Base-by-base conservation (phyloP, 371 early-diverging fungal genomes). In the Rhizopus microsporus region DNA sequence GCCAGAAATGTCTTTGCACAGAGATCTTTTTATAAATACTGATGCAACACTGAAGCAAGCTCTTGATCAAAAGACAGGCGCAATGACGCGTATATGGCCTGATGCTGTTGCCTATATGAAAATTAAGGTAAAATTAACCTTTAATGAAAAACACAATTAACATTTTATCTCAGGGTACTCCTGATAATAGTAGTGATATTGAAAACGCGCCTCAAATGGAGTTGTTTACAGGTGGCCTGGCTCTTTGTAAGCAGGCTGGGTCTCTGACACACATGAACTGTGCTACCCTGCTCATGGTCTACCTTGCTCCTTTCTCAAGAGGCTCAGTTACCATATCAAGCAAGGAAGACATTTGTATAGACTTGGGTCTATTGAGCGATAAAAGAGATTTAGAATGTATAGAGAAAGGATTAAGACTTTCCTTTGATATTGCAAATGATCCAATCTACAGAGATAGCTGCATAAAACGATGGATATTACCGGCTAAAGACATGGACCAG, bases 21-120 rank as follows among this genome's bases (percentile, higher is more conserved):
- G 39, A 7, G 33, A 37, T 3, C 37, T 59, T 2, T 59, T 67
- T 31, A n/a, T 40, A 38, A 32, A 42, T n/a, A 40, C 44, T 12
- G 23, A 57, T 1, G 62, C 45, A 8, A 51, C 62, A 0, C 4
- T 66, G 0, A 50, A 67, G 12, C 44, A 39, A 5, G 48, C 54
- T n/a, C 23, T 51, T 2, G 7, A 51, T 2, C 29, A 60, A 52
- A 51, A 56, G 13, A 45, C 47, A 8, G 69, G 77, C 3, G 48
- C 69, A 12, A 53, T 71, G 5, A 54, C 62, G 12, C 40, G 60
- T 58, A 17, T 51, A n/a, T 67, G 67, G 54, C 60, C 63, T 16
- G 74, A 73, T 49, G 63, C 65, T 23, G 64, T 57, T 4, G 74
- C 72, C 3, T 77, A 69, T 48, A 50, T 72, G 38, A 63, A 69